These are phyloP conservation scores for Sorghum bicolor DNA, from an alignment of 176 grass and related monocot species.

Conservation along the genomic window Sorghum_bicolor_NCBIv3 NC_012876.2:60867501-60868000, in stretches of 20 bases:
- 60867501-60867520: conserved; percentile 12
- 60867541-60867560: neutral
- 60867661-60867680: conserved; percentile 9
- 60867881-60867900: conserved; percentile 18
- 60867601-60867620: conserved; percentile 24
- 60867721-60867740: conserved; percentile 93
- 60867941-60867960: neutral
- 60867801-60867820: conserved; percentile 76
- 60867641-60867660: neutral
- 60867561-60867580: conserved; percentile 3
- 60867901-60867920: conserved; percentile 12
- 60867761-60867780: conserved; percentile 95
- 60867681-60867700: conserved; percentile 19
- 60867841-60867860: neutral
- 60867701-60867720: conserved; percentile 36
- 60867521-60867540: conserved; percentile 15
- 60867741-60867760: conserved; percentile 83
- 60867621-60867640: neutral
- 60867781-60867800: conserved; percentile 90
- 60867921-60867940: neutral
- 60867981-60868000: neutral
- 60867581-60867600: conserved; percentile 2
- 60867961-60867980: neutral
- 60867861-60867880: conserved; percentile 9
- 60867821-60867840: neutral